Evolutionary conservation across 2,329 filamentous ascomycete species (phyloP).

Genomic region (Didymella keratinophila): DNA sequence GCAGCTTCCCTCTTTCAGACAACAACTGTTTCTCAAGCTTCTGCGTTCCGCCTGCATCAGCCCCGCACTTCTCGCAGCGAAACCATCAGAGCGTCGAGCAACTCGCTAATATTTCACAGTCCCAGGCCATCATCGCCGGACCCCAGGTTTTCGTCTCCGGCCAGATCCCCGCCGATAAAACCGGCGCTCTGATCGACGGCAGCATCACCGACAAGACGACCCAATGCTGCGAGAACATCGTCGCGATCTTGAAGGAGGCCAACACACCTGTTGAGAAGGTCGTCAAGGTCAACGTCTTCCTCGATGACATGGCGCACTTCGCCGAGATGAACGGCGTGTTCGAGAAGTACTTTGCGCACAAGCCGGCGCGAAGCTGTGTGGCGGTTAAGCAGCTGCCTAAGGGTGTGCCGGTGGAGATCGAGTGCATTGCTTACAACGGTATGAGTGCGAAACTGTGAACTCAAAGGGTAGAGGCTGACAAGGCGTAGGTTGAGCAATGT

Average conservation of each 20-base stretch:
- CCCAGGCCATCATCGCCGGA: slow-evolving; percentile 71
- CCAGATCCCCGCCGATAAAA: slow-evolving; percentile 75
- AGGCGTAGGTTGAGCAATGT: slow-evolving; percentile 23
- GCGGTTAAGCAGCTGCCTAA: slow-evolving; percentile 89
- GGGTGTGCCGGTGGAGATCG: slow-evolving; percentile 87
- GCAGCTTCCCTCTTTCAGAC: not conserved
- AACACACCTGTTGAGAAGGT: slow-evolving; percentile 80
- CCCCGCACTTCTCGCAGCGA: not conserved
- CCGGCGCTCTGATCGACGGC: slow-evolving; percentile 68
- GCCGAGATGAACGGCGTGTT: slow-evolving; percentile 86
- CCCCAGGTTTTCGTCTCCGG: slow-evolving; percentile 75
- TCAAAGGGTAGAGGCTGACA: slow-evolving; percentile 10
- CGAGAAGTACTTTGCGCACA: slow-evolving; percentile 80
- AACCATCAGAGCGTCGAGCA: not conserved
- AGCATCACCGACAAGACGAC: slow-evolving; percentile 73
- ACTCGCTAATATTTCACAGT: slow-evolving; percentile 34
- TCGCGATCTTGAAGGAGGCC: slow-evolving; percentile 82
- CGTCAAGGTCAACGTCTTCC: slow-evolving; percentile 83
- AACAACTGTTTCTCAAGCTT: not conserved
- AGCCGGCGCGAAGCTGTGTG: slow-evolving; percentile 88
- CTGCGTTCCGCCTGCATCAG: not conserved
- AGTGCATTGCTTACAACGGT: slow-evolving; percentile 74
- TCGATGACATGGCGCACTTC: slow-evolving; percentile 91
- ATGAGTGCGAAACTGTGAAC: slow-evolving; percentile 34
- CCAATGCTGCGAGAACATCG: slow-evolving; percentile 79